These are phyloP conservation scores for Cupressus sempervirens DNA, from an alignment of 75 land plant species.

Conservation along the genomic window DNA sequence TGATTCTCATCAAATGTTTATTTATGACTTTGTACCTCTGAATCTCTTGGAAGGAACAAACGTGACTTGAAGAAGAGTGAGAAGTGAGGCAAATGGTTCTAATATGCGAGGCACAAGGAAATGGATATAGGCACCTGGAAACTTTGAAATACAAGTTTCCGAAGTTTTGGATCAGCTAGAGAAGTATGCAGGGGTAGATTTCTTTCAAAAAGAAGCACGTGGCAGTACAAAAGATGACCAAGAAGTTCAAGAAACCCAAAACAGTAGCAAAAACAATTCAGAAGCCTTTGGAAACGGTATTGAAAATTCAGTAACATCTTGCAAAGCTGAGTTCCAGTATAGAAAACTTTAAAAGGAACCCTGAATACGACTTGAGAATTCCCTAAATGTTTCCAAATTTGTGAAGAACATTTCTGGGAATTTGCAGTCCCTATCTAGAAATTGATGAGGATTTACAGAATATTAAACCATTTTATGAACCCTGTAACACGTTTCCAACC, in stretches of 20 bases:
- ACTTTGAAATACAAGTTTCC: not conserved
- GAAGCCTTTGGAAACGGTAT: not conserved
- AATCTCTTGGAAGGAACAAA: not conserved
- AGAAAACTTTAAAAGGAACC: not conserved
- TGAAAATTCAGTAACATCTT: not conserved
- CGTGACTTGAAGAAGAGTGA: not conserved
- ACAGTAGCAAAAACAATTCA: too few species aligned
- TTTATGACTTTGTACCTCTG: not conserved
- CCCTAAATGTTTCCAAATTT: not conserved
- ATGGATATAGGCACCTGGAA: not conserved
- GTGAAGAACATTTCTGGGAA: not conserved
- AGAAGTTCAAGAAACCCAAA: not conserved
- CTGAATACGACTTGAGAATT: not conserved
- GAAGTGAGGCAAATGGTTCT: not conserved
- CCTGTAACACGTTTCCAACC: not conserved
- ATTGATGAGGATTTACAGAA: too few species aligned
- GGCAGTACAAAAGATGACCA: not conserved
- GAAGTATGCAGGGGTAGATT: not conserved
- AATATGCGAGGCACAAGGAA: not conserved
- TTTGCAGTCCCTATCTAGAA: not conserved
- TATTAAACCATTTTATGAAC: not conserved
- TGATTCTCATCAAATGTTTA: not conserved
- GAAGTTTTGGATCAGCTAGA: not conserved
- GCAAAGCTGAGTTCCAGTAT: not conserved
- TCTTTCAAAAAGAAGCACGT: not conserved